Evolutionary conservation across 225 moss, liverwort and hornwort genomes (phyloP), one percentile per base, ranked within the genome.

Genomic region (Bryoerythrophyllum caledonicum): DNA sequence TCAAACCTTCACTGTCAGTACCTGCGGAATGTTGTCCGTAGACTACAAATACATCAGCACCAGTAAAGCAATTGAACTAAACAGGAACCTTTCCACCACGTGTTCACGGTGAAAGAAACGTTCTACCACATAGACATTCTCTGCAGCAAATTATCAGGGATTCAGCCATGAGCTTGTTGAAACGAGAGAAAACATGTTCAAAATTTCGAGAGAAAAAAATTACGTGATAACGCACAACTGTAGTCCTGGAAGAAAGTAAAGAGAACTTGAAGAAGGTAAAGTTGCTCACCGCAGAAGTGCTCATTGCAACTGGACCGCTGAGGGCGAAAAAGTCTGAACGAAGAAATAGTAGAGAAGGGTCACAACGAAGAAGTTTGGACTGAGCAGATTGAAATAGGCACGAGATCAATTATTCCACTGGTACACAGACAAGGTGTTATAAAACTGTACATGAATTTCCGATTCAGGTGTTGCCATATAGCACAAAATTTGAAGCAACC

Each of bases 401-500:
- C 17, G 2, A 66, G 15, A 65, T 68, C 68, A 68, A 51, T n/a
- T n/a, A n/a, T n/a, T n/a, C n/a, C n/a, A n/a, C n/a, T n/a, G 4
- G 34, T 34, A 13, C 68, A 54, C 68, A 53, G 37, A 54, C 54
- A 53, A 69, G 69, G 69, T 5, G 30, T 49, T 67, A 30, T 11
- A 49, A 46, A 67, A 48, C 10, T 49, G 54, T 15, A 54, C 54
- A 54, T 34, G 76, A 60, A 55, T 66, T 44, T 71, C 74, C 55
- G 46, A 46, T 57, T 72, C 67, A 62, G 32, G 57, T 25, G 60
- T 67, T 61, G 55, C 57, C 63, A 41, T 30, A 57, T 8, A 44
- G 46, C 60, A 74, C 56, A 77, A 75, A 54, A 70, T 68, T 53
- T 68, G 73, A 74, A 71, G 72, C 41, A 57, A 41, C 65, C 48